A percentile compares a stretch with the other conserved stretches of the same genome.
phyloP scores from a whole-genome alignment of 345 rosid genomes.

The Dipteronia sinensis region DNA sequence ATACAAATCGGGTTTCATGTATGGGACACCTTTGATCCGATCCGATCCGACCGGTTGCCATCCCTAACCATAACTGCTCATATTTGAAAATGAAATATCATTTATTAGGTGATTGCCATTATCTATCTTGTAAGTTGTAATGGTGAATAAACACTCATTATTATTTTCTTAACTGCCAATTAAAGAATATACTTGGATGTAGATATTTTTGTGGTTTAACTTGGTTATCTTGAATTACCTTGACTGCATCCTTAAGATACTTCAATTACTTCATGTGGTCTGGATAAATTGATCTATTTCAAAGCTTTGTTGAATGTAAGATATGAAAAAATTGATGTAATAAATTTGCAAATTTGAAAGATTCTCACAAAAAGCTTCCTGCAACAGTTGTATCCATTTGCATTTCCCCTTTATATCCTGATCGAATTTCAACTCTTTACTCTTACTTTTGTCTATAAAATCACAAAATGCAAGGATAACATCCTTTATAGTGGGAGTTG shows the following conservation, averaged over 20 bases:
- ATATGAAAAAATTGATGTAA: not conserved
- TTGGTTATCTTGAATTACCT: not conserved
- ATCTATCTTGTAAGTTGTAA: conserved; percentile 5
- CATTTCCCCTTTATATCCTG: too few relatives aligned
- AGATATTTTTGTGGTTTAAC: not conserved
- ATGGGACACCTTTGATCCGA: too few relatives aligned
- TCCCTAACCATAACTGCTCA: not conserved
- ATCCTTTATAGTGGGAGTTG: too few relatives aligned
- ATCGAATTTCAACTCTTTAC: too few relatives aligned
- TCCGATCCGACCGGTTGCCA: too few relatives aligned
- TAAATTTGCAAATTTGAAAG: not conserved
- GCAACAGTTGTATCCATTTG: not conserved
- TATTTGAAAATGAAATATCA: not conserved
- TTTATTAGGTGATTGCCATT: not conserved
- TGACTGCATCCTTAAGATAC: not conserved
- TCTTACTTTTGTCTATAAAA: too few relatives aligned
- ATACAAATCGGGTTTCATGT: too few relatives aligned
- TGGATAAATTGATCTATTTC: not conserved
- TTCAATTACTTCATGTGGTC: not conserved
- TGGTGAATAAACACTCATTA: not conserved
- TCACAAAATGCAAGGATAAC: too few relatives aligned
- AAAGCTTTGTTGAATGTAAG: not conserved
- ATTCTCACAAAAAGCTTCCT: not conserved
- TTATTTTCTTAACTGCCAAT: conserved; percentile 7
- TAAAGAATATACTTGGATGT: conserved; percentile 2